These are phyloP conservation scores for Lodderomyces beijingensis DNA, from an alignment of 1,139 yeast genomes.

Conservation along the genomic window DNA sequence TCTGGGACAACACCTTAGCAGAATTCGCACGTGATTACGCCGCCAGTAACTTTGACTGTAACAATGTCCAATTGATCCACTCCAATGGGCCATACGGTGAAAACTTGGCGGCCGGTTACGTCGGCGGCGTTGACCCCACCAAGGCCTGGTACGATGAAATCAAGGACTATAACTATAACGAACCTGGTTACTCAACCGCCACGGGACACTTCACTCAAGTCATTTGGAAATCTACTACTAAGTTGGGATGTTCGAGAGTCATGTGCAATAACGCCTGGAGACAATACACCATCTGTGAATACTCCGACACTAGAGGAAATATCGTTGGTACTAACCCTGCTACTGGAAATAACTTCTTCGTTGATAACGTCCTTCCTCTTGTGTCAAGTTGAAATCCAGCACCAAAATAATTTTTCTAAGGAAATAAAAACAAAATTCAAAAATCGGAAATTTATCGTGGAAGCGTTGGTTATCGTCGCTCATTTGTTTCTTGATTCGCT, in stretches of 20 bases:
- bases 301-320: constrained; percentile 56
- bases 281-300: constrained; percentile 62
- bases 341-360: constrained; percentile 41
- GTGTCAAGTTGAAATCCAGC: no score
- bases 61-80: constrained; percentile 50
- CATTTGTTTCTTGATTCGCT: no score
- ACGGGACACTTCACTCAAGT: constrained; percentile 82
- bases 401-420: no score
- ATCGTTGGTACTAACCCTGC: constrained; percentile 32
- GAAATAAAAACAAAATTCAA: no score
- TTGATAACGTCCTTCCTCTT: constrained; percentile 47
- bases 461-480: no score
- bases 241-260: constrained; percentile 69
- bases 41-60: constrained; percentile 42
- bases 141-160: constrained; percentile 86
- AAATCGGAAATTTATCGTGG: no score
- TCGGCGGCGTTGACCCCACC: constrained; percentile 53
- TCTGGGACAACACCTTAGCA: constrained; percentile 48
- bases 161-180: constrained; percentile 47
- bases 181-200: constrained; percentile 26
- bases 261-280: constrained; percentile 47
- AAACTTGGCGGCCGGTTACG: constrained; percentile 76
- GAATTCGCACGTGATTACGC: constrained; percentile 46
- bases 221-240: constrained; percentile 68
- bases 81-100: constrained; percentile 74